Evolutionary conservation across 768 basidiomycete species (phyloP).

Genomic region (Sistotremastrum niveocremeum): DNA sequence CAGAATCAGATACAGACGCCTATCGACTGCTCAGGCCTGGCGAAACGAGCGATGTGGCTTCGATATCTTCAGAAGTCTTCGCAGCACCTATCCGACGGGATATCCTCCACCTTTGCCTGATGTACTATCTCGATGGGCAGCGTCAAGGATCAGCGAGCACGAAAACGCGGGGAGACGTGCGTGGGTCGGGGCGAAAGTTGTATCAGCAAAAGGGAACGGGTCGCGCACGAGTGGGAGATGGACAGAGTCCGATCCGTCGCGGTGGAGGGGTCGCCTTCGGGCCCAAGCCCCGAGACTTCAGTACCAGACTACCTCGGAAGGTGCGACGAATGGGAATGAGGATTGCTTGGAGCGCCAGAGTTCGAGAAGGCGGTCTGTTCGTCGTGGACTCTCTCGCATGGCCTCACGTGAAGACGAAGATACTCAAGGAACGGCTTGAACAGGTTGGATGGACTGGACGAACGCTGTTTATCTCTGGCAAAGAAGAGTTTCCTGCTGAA

Average conservation of each 20-base stretch:
- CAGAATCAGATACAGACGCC: no score
- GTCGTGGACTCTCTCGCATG: constrained; percentile 62
- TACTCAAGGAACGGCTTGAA: constrained; percentile 48
- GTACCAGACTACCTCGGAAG: constrained; percentile 85
- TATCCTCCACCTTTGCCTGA: constrained; percentile 84
- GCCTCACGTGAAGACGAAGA: constrained; percentile 61
- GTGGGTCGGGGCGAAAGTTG: constrained; percentile 81
- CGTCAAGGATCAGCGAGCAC: constrained; percentile 89
- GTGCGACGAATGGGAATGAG: constrained; percentile 88
- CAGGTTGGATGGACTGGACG: constrained; percentile 47
- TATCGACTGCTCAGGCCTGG: no score
- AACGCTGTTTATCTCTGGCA: constrained; percentile 66
- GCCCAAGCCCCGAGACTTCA: constrained; percentile 83
- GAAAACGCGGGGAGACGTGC: constrained; percentile 84
- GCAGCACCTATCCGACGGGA: constrained; percentile 79
- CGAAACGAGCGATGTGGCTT: background rate
- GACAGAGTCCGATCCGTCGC: constrained; percentile 70
- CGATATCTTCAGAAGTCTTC: constrained; percentile 41
- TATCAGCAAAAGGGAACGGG: constrained; percentile 88
- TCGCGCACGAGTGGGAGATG: constrained; percentile 79
- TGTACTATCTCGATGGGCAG: constrained; percentile 74
- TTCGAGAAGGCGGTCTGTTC: constrained; percentile 60
- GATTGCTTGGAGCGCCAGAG: constrained; percentile 73
- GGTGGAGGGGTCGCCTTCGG: constrained; percentile 93
- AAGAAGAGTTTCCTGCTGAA: constrained; percentile 35